Conservation (phyloP, 345 rosid genomes). For the Sonneratia alba region DNA sequence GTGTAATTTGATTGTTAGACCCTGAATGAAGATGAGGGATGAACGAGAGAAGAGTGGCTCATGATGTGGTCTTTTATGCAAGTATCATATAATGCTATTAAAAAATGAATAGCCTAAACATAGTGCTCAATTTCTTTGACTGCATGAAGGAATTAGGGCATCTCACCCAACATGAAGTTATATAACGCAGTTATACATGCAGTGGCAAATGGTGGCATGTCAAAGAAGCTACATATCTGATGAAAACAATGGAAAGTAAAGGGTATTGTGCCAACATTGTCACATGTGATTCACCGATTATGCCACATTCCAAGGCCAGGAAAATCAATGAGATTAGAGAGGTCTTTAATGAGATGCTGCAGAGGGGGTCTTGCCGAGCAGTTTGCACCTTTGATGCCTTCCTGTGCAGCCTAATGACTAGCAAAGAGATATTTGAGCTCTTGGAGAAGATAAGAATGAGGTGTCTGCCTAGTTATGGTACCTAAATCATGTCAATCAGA, state of each 20-base stretch:
- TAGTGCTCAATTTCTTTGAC: constrained; percentile 58
- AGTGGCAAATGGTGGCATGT: constrained; percentile 62
- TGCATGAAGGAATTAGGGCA: constrained; percentile 42
- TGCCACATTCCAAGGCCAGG: constrained; percentile 60
- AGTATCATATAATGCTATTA: constrained; percentile 72
- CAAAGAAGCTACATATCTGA: constrained; percentile 49
- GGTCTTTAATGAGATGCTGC: constrained; percentile 57
- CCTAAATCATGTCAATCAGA: constrained; percentile 72
- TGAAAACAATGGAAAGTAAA: constrained; percentile 66
- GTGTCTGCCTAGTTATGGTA: constrained; percentile 60
- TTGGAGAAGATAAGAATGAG: constrained; percentile 63
- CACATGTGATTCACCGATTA: constrained; percentile 71
- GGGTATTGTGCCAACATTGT: constrained; percentile 51
- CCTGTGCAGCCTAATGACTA: constrained; percentile 42
- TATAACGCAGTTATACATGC: constrained; percentile 73
- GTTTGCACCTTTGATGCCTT: constrained; percentile 70
- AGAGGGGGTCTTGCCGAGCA: constrained; percentile 40
- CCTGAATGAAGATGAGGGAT: constrained; percentile 66
- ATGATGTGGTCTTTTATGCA: constrained; percentile 68
- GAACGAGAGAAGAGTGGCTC: constrained; percentile 42
- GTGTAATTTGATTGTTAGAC: constrained; percentile 74
- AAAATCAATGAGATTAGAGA: constrained; percentile 48
- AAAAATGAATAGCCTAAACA: constrained; percentile 50
- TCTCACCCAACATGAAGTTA: constrained; percentile 73
- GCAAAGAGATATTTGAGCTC: constrained; percentile 63